phyloP scores from a whole-genome alignment of 148 eudicot genomes.

The Fagopyrum tataricum region DNA sequence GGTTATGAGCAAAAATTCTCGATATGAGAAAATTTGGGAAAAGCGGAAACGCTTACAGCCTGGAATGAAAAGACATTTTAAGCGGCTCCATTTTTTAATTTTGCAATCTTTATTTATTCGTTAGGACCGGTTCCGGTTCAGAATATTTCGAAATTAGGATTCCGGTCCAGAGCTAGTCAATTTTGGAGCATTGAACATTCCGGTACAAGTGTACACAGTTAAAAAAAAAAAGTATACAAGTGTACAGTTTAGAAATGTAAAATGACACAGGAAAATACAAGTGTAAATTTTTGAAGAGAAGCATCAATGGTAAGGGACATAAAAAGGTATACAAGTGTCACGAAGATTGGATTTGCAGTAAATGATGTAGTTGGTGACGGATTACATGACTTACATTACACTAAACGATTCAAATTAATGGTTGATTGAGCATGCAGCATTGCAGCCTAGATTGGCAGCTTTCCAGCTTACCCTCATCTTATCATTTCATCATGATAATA shows the following conservation, averaged over 20 bases:
- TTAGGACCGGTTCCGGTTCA: too few relatives aligned
- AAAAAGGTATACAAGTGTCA: constrained; percentile 5
- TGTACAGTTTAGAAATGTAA: neutral
- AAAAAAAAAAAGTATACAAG: too few relatives aligned
- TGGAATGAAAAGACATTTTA: neutral
- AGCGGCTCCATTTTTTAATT: neutral
- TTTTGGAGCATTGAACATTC: too few relatives aligned
- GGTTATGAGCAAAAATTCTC: neutral
- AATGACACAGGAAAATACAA: neutral
- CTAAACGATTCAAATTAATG: neutral
- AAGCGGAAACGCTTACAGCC: neutral
- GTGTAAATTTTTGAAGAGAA: too few relatives aligned
- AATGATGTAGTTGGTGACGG: neutral
- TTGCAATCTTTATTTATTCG: too few relatives aligned
- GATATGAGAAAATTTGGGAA: neutral
- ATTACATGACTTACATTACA: neutral
- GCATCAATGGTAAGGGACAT: neutral
- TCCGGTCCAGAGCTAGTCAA: too few relatives aligned
- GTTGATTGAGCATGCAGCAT: neutral
- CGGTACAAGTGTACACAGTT: too few relatives aligned
- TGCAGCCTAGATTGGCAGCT: neutral
- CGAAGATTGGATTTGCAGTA: neutral
- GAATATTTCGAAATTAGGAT: too few relatives aligned
- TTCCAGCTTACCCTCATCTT: constrained; percentile 1
- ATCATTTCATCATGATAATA: constrained; percentile 1